phyloP scores from a whole-genome alignment of 306 rosid genomes.

The Cucurbita ficifolia region DNA sequence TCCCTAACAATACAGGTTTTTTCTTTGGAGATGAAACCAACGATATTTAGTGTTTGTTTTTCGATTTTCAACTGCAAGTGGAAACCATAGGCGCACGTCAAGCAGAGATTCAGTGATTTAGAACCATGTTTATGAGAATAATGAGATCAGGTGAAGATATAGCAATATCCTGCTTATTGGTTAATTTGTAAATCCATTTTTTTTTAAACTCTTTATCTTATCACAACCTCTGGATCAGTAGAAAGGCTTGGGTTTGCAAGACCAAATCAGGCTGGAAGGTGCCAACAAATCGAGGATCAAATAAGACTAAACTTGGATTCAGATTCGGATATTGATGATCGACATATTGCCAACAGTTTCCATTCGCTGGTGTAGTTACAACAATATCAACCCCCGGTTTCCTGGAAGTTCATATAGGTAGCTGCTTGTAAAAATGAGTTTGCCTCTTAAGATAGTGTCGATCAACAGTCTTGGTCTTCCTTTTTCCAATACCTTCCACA shows the following conservation, averaged over 20 bases:
- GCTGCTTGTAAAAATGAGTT: neutral
- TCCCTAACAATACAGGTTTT: neutral
- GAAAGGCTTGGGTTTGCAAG: conserved; percentile 17
- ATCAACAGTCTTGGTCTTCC: neutral
- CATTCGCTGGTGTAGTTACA: neutral
- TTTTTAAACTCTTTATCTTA: neutral
- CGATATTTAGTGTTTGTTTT: too few relatives aligned
- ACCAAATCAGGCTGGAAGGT: conserved; percentile 14
- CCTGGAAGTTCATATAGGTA: neutral
- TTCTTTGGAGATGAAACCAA: neutral
- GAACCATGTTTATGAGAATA: conserved; percentile 25
- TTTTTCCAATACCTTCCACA: neutral
- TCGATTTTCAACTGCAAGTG: conserved; percentile 28
- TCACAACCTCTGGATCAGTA: conserved; percentile 9
- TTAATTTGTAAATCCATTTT: neutral
- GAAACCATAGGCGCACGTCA: conserved; percentile 43
- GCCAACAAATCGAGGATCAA: conserved; percentile 29
- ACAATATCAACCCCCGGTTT: neutral
- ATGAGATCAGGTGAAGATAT: conserved; percentile 49
- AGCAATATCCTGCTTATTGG: neutral
- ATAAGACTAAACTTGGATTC: conserved; percentile 4
- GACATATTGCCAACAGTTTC: neutral
- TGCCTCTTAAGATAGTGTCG: neutral
- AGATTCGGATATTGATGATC: conserved; percentile 23
- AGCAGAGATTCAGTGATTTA: conserved; percentile 43